phyloP scores from a whole-genome alignment of 768 basidiomycete species.

The Phanerochaete sordida region DNA sequence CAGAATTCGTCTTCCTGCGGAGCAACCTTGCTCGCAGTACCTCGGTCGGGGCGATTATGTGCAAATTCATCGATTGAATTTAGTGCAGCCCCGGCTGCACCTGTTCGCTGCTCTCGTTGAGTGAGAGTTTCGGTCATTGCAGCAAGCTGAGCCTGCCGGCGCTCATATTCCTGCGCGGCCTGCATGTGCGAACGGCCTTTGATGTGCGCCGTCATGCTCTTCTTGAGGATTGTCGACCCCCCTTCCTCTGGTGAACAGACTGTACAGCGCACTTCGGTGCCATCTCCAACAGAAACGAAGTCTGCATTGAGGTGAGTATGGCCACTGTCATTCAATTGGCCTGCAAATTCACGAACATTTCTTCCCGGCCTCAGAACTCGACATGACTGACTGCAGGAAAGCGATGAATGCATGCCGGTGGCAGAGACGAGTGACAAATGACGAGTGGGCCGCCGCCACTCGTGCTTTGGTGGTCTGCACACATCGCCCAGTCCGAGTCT shows the following conservation, averaged over 20 bases:
- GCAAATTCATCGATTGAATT: not conserved
- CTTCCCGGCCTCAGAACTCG: no score
- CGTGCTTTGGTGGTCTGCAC: no score
- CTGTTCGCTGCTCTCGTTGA: not conserved
- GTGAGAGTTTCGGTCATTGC: not conserved
- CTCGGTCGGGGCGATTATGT: not conserved
- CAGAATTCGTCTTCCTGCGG: not conserved
- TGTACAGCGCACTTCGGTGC: not conserved
- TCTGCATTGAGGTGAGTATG: no score
- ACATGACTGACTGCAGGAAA: no score
- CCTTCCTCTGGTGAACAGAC: not conserved
- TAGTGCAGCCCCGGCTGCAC: not conserved
- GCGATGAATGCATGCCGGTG: no score
- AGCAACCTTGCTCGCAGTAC: not conserved
- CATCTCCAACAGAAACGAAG: not conserved
- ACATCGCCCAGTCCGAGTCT: no score
- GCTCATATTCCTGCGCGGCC: not conserved
- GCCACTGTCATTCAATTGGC: no score
- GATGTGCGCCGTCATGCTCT: not conserved
- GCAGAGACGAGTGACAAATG: no score
- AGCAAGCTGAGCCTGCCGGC: not conserved
- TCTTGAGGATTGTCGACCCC: not conserved
- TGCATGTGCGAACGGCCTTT: not conserved
- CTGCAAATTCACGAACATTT: no score
- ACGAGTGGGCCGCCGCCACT: no score